phyloP scores from a whole-genome alignment of 306 rosid species.

The Vigna nakashimae region DNA sequence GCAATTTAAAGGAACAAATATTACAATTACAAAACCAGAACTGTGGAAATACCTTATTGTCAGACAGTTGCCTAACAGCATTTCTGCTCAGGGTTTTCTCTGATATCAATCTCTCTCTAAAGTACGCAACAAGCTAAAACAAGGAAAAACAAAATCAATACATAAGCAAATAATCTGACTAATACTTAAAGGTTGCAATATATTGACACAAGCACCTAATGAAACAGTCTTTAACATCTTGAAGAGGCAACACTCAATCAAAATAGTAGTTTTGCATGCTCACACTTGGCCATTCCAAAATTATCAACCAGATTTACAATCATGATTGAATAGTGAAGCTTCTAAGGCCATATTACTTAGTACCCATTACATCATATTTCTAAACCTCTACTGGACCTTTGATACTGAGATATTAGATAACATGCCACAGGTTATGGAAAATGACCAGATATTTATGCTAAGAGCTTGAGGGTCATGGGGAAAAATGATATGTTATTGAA shows the following conservation, averaged over 20 bases:
- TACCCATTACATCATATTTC: neutral
- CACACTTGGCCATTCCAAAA: neutral
- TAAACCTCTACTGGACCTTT: slow-evolving; percentile 17
- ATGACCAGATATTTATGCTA: slow-evolving; percentile 8
- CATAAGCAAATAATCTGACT: slow-evolving; percentile 40
- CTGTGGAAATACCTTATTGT: slow-evolving; percentile 60
- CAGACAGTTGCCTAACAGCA: slow-evolving; percentile 68
- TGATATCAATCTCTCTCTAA: slow-evolving; percentile 78
- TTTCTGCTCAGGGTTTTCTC: slow-evolving; percentile 76
- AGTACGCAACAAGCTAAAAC: slow-evolving; percentile 72
- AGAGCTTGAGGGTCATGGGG: slow-evolving; percentile 22
- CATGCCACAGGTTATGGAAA: neutral
- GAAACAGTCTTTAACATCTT: slow-evolving; percentile 6
- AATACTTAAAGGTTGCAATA: slow-evolving; percentile 30
- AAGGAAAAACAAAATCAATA: slow-evolving; percentile 31
- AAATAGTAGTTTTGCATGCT: slow-evolving; percentile 25
- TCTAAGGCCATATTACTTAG: slow-evolving; percentile 11
- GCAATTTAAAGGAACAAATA: neutral
- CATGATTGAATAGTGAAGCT: slow-evolving; percentile 17
- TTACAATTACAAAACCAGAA: slow-evolving; percentile 37
- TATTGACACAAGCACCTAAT: slow-evolving; percentile 22
- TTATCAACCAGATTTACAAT: slow-evolving; percentile 17
- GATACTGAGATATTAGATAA: slow-evolving; percentile 8
- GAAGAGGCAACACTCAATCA: slow-evolving; percentile 6
- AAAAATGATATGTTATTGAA: neutral